Percentiles rank a stretch among this genome's conserved stretches.
Conservation (phyloP, 164 flowering plant species). For the Chloranthus sessilifolius region DNA sequence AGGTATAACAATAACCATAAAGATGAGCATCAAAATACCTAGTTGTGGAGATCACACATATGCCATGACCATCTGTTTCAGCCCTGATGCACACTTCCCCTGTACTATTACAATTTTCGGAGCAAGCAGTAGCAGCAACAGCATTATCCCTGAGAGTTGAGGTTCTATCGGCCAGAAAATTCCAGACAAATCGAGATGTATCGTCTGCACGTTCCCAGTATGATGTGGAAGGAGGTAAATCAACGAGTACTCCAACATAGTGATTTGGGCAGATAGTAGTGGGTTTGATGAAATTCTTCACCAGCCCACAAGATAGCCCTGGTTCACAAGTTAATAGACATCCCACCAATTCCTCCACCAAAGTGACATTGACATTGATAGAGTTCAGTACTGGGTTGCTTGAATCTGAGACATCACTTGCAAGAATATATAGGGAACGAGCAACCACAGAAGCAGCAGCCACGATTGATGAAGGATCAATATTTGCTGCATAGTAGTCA, state of each 20-base stretch:
- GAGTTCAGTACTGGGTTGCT: slow-evolving; percentile 33
- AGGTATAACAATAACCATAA: too few relatives aligned
- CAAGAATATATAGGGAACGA: slow-evolving; percentile 75
- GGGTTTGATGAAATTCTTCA: slow-evolving; percentile 60
- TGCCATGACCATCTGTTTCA: slow-evolving; percentile 62
- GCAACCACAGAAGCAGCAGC: slow-evolving; percentile 88
- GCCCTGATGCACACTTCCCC: slow-evolving; percentile 59
- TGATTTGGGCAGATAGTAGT: slow-evolving; percentile 60
- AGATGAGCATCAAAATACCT: slow-evolving; percentile 64
- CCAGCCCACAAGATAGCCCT: slow-evolving; percentile 78
- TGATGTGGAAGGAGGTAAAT: slow-evolving; percentile 58
- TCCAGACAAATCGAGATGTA: slow-evolving; percentile 78
- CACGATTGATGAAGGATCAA: slow-evolving; percentile 67
- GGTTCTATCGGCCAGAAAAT: slow-evolving; percentile 83
- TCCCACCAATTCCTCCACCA: slow-evolving; percentile 74
- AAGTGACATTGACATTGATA: slow-evolving; percentile 58
- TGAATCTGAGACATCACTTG: slow-evolving; percentile 35
- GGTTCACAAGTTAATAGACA: slow-evolving; percentile 81
- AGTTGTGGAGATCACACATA: slow-evolving; percentile 75
- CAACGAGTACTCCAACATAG: slow-evolving; percentile 82
- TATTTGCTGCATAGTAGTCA: slow-evolving; percentile 53
- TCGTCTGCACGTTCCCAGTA: slow-evolving; percentile 43
- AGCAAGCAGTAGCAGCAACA: slow-evolving; percentile 49
- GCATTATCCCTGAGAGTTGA: slow-evolving; percentile 32
- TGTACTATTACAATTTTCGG: slow-evolving; percentile 44